Evolutionary conservation across 257 asterid genomes (phyloP), one percentile per base, ranked within the genome.

Genomic region (Gentiana straminea): DNA sequence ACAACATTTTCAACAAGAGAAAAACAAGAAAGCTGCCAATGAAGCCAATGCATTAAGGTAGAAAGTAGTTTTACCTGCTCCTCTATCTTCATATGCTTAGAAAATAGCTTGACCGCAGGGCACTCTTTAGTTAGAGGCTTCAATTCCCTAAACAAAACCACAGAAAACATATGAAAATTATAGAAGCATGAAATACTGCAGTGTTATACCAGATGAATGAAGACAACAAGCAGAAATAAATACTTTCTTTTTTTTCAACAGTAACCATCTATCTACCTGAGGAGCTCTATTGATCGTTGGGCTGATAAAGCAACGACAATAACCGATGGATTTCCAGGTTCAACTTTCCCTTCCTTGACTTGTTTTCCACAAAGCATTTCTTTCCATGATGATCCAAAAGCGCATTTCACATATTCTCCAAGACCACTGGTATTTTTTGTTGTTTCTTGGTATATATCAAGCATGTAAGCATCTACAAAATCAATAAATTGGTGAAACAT

Each of bases 31-130:
- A 49, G 32, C 4, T 35, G 38, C 43, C 57, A 54, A 13, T 2
- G 33, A 8, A 9, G 9, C 8, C 4, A 11, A 15, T 10, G 55
- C 13, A 55, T 37, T 10, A 49, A 32, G 47, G 45, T 33, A 51
- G 44, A 60, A 38, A n/a, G 15, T 48, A 43, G 60, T 4, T 7
- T 34, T 64, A 91, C 98, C 98, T 92, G 98, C 79, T 92, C 98
- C 66, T 85, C 95, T 72, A 92, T 59, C 85, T 92, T 92, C 90
- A 92, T 88, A 66, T 92, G 98, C 86, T 92, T 92, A 24, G 98
- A 80, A 75, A 92, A 92, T 53, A 92, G 78, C 79, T 88, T 92
- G 51, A 94, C 98, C 68, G 98, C 85, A 62, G 72, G 96, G 67
- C 98, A 92, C 47, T 92, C 94, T 56, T 63, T 65, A 32, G 98